These are phyloP conservation scores for Plicaturopsis crispa DNA, from an alignment of 768 basidiomycete species.

Conservation along the genomic window DNA sequence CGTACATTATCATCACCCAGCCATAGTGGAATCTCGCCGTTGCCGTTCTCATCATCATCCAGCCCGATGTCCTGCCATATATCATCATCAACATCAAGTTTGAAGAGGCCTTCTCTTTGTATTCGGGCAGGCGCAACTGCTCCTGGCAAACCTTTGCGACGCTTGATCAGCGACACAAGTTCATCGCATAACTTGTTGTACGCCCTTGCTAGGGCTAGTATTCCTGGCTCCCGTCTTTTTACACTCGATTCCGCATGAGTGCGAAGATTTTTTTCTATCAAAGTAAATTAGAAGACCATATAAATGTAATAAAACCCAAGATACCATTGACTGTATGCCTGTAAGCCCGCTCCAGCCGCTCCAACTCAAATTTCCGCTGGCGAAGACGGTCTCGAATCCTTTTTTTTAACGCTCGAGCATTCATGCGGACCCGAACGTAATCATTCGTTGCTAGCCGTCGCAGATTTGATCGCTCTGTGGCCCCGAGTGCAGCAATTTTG, in stretches of 20 bases:
- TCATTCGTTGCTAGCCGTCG: no score
- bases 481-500: no score
- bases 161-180: conserved; percentile 13
- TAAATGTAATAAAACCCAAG: background rate
- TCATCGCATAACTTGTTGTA: conserved; percentile 22
- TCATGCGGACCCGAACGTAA: conserved; percentile 10
- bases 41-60: conserved; percentile 10
- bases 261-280: conserved; percentile 17
- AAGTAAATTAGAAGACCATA: background rate
- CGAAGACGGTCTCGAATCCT: conserved; percentile 10
- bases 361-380: conserved; percentile 13
- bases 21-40: conserved; percentile 12
- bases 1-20: conserved; percentile 12
- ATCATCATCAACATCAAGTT: conserved; percentile 27
- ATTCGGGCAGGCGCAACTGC: conserved; percentile 17
- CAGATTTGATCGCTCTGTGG: no score
- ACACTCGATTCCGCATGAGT: conserved; percentile 19
- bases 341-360: conserved; percentile 9
- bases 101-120: conserved; percentile 15
- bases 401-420: conserved; percentile 14
- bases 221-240: conserved; percentile 19
- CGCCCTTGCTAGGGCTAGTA: conserved; percentile 12
- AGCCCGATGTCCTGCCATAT: conserved; percentile 28
- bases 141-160: conserved; percentile 13
- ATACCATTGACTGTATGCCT: conserved; percentile 13